Evolutionary conservation across 1,139 yeast species (phyloP).

Genomic region (Zygosaccharomyces sapae): DNA sequence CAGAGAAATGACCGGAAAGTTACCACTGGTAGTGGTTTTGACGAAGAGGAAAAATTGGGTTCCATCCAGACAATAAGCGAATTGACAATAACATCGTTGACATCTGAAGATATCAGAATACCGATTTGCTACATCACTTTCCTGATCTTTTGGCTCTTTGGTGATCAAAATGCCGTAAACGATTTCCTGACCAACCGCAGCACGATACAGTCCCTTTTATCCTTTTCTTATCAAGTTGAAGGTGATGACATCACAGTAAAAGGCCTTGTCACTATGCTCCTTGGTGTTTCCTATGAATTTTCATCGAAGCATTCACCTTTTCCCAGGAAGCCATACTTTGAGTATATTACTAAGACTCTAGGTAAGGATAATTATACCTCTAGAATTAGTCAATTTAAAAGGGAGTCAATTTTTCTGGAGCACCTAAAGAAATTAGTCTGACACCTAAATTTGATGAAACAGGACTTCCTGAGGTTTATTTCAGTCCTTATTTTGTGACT

Average conservation of each 20-base stretch:
- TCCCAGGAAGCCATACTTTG: slow-evolving; percentile 58
- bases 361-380: slow-evolving; percentile 79
- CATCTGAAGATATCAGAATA: slow-evolving; percentile 65
- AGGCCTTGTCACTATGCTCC: slow-evolving; percentile 66
- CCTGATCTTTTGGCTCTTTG: slow-evolving; percentile 72
- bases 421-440: slow-evolving; percentile 45
- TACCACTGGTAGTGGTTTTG: slow-evolving; percentile 60
- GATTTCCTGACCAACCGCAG: slow-evolving; percentile 71
- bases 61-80: slow-evolving; percentile 79
- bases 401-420: slow-evolving; percentile 53
- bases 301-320: slow-evolving; percentile 69
- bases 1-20: slow-evolving; percentile 48
- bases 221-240: slow-evolving; percentile 60
- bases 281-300: slow-evolving; percentile 82
- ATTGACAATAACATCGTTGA: slow-evolving; percentile 61
- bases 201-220: slow-evolving; percentile 59
- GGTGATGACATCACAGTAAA: slow-evolving; percentile 56
- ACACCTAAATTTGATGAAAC: slow-evolving; percentile 62
- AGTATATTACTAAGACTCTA: slow-evolving; percentile 54
- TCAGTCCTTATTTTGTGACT: slow-evolving; percentile 59
- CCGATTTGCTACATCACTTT: slow-evolving; percentile 77
- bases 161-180: slow-evolving; percentile 68
- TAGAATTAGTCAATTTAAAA: slow-evolving; percentile 68
- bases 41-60: slow-evolving; percentile 68
- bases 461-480: slow-evolving; percentile 81